Evolutionary conservation across 164 flowering plant genomes (phyloP), one percentile per base, ranked within the genome.

Genomic region (Houttuynia cordata): DNA sequence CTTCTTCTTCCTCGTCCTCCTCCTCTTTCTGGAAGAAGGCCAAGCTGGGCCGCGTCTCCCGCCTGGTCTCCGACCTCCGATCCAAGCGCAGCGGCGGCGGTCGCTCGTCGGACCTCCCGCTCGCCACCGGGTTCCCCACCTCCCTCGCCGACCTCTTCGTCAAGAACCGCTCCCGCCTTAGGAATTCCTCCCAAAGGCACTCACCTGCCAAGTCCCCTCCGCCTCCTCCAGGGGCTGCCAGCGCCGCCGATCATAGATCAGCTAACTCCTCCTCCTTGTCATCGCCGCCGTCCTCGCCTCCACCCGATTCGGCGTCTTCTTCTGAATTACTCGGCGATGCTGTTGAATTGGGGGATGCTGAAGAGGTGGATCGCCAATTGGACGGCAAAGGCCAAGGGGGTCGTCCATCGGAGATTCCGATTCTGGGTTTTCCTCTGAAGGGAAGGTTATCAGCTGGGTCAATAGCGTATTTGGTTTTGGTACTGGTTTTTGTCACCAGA

Each of bases 101-200:
- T 6, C 37, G 37, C 4, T 30, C 37, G 6, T 59, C 62, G 13
- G 76, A 84, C 4, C 77, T 86, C 7, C 82, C 85, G n/a, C 86
- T 87, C 30, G 78, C 83, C 68, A 85, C 92, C 9, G 95, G 92
- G 12, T 87, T 90, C 52, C 92, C 95, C 4, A 84, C 95, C 15
- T 90, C 97, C 41, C 76, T 91, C 47, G 62, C 82, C 57, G 93
- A 87, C 68, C 83, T 86, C 30, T 68, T 83, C 65, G 75, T 83
- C 61, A 87, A 84, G 74, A 83, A 84, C 60, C 75, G 78, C 10
- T 75, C 75, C 45, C 76, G 79, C 7, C 62, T 82, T 53, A 79
- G 66, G 65, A 80, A 75, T 20, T 53, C 73, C 17, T 59, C 14
- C 14, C 12, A 12, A 14, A 42, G 10, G 49, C 12, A 14, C 1